Base-by-base conservation (phyloP, 805 yeast species). In the Starmerella powellii region DNA sequence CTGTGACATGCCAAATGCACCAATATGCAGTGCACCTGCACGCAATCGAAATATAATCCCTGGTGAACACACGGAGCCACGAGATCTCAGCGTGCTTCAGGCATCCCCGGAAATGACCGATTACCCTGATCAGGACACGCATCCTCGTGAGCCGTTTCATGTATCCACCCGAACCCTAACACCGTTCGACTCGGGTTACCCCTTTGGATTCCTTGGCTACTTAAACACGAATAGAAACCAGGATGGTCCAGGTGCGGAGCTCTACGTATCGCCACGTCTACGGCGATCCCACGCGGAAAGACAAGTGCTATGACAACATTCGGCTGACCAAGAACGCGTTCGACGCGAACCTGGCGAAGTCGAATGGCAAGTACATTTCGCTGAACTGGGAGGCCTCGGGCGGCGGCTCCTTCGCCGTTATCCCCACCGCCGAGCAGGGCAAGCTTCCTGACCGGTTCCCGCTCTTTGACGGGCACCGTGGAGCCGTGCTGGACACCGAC, bases 321-420 rank as follows among this genome's bases (percentile, higher is more conserved):
- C 61, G 64, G 26, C 54, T 66, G 35, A 62, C 63, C 52, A 78
- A 83, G 57, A 87, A 86, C 57, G 98, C 97, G 1, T 91, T 95
- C 83, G 99, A 91, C 62, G 82, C 95, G 39, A 88, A 88, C 61
- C 69, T 91, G 50, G 72, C 91, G 51, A 77, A 85, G 56, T 74
- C 82, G 50, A 91, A 91, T 60, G 88, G 95, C 30, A 79, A 80
- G 60, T 91, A 74, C 56, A 63, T 91, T 32, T 71, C 95, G 1
- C 80, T 86, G 50, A 86, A 84, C 60, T 86, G 95, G 95, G 85
- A 83, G 45, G 71, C 95, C 26, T 80, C 94, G 10, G 97, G 97
- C 31, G 97, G 97, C 49, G 99, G 99, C 40, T 93, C 97, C 0
- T 87, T 91, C 67, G 95, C 95, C 1, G 82, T 93, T 11, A 76